Evolutionary conservation across 176 grass and related monocot species (phyloP), one percentile per base, ranked within the genome.

Genomic region (Oryza coarctata): DNA sequence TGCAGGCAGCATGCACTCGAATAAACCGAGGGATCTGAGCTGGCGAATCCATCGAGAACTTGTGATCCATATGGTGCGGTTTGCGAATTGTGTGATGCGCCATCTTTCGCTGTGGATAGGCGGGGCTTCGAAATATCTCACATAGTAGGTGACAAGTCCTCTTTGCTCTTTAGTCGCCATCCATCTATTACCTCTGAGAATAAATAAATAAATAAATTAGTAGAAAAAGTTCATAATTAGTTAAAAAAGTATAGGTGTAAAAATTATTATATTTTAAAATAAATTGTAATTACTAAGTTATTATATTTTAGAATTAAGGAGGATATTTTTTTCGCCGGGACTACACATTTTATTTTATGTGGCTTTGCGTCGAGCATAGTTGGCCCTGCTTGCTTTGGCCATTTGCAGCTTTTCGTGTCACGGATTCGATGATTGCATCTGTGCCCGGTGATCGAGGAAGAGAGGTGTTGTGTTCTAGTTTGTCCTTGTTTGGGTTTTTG

Each of bases 101-200:
- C 7, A 22, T 10, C 63, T n/a, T 25, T 2, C n/a, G 35, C 12
- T 18, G 58, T 65, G 57, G 72, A 52, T 34, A 26, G 82, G 63
- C 4, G 0, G 71, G 5, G 11, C 4, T 12, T 6, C 41, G 35
- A 90, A 90, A 86, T 90, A 90, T 90, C 88, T 90, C 68, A 3
- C 20, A 33, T 64, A 74, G 79, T 83, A 62, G 74, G 79, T 86
- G 83, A 68, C 88, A 69, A 17, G 88, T 79, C 79, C 45, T 65
- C 86, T 30, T 18, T 86, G 79, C 88, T 62, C 78, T 85, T 75
- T 80, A 26, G 63, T 44, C 49, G 55, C 49, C n/a, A n/a, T n/a
- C n/a, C n/a, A n/a, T n/a, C n/a, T n/a, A n/a, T n/a, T n/a, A n/a
- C n/a, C n/a, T n/a, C n/a, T n/a, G n/a, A n/a, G n/a, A n/a, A n/a